These are phyloP conservation scores for Erodium trifolium DNA, from an alignment of 441 rosid species.

Conservation along the genomic window DNA sequence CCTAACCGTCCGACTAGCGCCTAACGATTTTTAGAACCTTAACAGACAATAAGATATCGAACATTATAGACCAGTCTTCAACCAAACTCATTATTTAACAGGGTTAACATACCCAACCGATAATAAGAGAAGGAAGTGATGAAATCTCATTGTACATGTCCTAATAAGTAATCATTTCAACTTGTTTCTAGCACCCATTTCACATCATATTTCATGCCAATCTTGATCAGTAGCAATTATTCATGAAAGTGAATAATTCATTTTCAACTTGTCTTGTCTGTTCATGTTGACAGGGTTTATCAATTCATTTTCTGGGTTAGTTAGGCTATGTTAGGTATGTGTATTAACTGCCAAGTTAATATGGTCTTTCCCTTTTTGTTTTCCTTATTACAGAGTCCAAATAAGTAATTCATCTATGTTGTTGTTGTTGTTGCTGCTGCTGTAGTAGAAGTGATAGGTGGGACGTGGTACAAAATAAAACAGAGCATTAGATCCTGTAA, in stretches of 20 bases:
- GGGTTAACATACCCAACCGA: too few relatives aligned
- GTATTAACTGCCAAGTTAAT: background rate
- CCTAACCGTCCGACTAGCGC: too few relatives aligned
- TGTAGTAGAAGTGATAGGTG: background rate
- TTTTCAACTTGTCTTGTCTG: background rate
- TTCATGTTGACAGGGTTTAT: background rate
- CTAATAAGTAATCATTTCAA: background rate
- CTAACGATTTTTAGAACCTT: too few relatives aligned
- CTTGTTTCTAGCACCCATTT: background rate
- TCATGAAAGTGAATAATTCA: background rate
- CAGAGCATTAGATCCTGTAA: too few relatives aligned
- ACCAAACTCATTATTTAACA: too few relatives aligned
- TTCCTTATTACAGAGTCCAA: background rate
- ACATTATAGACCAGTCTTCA: too few relatives aligned
- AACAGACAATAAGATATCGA: too few relatives aligned
- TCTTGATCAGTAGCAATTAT: background rate
- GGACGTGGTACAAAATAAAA: too few relatives aligned
- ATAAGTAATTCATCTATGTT: background rate
- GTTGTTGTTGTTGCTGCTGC: background rate
- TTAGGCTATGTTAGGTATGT: background rate
- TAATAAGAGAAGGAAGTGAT: too few relatives aligned
- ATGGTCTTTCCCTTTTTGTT: background rate
- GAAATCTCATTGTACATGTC: too few relatives aligned
- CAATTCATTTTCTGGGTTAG: background rate
- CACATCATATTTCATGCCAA: background rate